phyloP scores from a whole-genome alignment of 164 flowering plant species.

The Vitis rotundifolia region DNA sequence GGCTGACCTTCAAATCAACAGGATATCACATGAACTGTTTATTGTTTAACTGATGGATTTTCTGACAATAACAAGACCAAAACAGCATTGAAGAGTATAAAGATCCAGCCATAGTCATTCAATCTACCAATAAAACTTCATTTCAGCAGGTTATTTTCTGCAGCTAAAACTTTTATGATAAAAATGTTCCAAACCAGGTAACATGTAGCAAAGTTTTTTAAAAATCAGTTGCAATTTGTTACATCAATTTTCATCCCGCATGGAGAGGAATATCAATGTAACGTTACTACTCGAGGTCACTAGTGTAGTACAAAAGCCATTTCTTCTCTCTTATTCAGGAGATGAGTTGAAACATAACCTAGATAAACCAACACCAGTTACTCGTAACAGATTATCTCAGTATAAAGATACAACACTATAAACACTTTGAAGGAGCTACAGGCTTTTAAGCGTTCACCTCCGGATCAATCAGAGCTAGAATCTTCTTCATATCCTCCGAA shows the following conservation, averaged over 20 bases:
- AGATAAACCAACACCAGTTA: neutral
- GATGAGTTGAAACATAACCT: too few species aligned
- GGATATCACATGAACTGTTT: neutral
- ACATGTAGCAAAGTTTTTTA: too few species aligned
- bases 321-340: too few species aligned
- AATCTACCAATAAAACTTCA: too few species aligned
- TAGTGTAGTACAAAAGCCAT: too few species aligned
- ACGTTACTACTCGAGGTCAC: too few species aligned
- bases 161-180: too few species aligned
- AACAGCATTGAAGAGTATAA: neutral
- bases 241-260: too few species aligned
- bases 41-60: neutral
- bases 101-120: neutral
- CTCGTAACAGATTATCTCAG: neutral
- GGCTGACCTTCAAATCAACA: neutral
- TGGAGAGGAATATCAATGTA: too few species aligned
- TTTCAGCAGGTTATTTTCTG: neutral
- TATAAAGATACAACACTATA: neutral
- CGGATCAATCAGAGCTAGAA: slow-evolving; percentile 63
- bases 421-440: neutral
- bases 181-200: too few species aligned
- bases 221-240: too few species aligned
- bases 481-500: slow-evolving; percentile 41
- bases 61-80: neutral
- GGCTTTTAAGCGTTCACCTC: slow-evolving; percentile 45